Conservation (phyloP, 148 eudicot genomes). For the Chenopodium album region DNA sequence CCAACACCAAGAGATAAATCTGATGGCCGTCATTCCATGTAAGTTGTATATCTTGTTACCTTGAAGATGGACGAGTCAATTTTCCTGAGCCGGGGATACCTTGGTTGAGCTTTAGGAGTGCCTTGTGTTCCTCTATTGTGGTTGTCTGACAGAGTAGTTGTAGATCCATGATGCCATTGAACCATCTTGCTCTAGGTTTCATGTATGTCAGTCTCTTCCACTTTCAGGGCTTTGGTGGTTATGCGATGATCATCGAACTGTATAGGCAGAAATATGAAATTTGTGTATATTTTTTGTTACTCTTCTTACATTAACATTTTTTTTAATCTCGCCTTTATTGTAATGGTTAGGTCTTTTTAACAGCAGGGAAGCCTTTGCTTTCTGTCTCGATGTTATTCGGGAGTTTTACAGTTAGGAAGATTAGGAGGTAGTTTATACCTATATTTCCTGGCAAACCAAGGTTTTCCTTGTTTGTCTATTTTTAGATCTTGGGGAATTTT, state of each 20-base stretch:
- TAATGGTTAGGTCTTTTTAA: background rate
- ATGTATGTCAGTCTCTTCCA: constrained; percentile 3
- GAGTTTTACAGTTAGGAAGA: background rate
- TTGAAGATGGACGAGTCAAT: background rate
- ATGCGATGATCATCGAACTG: constrained; percentile 13
- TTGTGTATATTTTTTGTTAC: constrained; percentile 22
- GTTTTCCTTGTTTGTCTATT: background rate
- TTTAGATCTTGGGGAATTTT: background rate
- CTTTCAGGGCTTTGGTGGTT: constrained; percentile 7
- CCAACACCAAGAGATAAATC: constrained; percentile 44
- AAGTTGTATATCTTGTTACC: background rate
- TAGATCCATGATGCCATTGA: background rate
- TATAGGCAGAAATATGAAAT: constrained; percentile 24
- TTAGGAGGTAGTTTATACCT: background rate
- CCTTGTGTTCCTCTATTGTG: constrained; percentile 10
- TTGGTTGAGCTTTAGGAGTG: background rate
- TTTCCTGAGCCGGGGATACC: background rate
- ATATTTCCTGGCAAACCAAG: background rate
- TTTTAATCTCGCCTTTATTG: background rate
- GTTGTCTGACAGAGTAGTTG: background rate
- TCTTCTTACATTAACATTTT: background rate
- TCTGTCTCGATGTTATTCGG: background rate
- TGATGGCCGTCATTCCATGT: constrained; percentile 80
- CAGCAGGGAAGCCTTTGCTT: background rate
- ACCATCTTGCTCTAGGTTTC: background rate